Evolutionary conservation across 768 basidiomycete species (phyloP).

Genomic region (Trametes cinnabarina): DNA sequence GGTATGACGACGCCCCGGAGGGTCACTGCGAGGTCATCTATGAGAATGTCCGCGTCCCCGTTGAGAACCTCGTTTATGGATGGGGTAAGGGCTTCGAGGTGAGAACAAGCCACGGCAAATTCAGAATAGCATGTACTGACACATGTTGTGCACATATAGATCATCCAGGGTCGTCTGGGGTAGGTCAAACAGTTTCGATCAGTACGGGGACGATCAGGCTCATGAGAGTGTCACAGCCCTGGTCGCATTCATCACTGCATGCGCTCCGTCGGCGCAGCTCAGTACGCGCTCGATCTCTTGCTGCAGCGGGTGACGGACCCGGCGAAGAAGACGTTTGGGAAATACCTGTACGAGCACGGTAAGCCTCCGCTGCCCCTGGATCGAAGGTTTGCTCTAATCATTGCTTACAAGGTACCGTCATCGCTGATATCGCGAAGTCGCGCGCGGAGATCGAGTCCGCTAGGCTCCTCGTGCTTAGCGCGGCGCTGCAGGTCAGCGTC

Average conservation of each 20-base stretch:
- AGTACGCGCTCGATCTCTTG: conserved; percentile 81
- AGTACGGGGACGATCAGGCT: not conserved
- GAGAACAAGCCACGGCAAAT: not conserved
- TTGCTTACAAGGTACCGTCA: conserved; percentile 63
- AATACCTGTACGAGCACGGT: conserved; percentile 90
- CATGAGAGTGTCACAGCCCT: conserved; percentile 47
- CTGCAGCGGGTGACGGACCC: conserved; percentile 93
- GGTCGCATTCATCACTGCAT: conserved; percentile 98
- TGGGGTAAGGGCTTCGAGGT: conserved; percentile 97
- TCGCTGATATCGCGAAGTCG: conserved; percentile 88
- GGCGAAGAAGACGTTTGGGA: conserved; percentile 88
- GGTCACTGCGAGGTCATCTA: conserved; percentile 97
- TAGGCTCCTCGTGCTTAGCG: conserved; percentile 85
- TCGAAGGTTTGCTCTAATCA: not conserved
- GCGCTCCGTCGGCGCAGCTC: conserved; percentile 91
- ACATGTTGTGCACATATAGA: conserved; percentile 37
- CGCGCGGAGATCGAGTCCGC: conserved; percentile 91
- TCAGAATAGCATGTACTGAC: not conserved
- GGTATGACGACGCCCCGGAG: conserved; percentile 94
- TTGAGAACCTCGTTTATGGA: conserved; percentile 79
- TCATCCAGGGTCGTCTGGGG: conserved; percentile 96
- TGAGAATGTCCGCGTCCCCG: conserved; percentile 87
- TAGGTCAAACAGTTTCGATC: conserved; percentile 30
- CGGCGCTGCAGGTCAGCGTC: conserved; percentile 72
- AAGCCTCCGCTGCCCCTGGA: conserved; percentile 17